Evolutionary conservation across 495 filamentous ascomycete genomes (phyloP), one percentile per base, ranked within the genome.

Genomic region (Aspergillus sclerotiicarbonarius): DNA sequence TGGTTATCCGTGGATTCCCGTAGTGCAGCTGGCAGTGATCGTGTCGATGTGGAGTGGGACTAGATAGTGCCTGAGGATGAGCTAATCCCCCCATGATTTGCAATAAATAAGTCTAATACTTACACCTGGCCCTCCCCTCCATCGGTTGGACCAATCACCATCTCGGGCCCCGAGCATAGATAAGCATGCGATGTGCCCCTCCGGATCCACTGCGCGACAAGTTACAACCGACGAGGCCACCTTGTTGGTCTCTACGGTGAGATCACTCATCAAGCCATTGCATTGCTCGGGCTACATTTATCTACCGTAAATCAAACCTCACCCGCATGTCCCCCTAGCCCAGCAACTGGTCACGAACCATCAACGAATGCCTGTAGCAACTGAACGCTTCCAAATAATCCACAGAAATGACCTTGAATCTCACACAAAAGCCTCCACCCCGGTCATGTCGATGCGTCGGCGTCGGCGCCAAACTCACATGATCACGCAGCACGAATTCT

Each of bases 401-500:
- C 37, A n/a, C 37, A 41, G 37, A 41, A 41, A 41, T 41, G 37
- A 41, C 13, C 12, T 41, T 13, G 12, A 12, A 12, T 6, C n/a
- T 41, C 37, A 12, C 37, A 13, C 9, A n/a, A 25, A 3, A 25
- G 25, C 25, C 25, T 25, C 37, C 37, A n/a, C 37, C 13, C 33
- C 8, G 33, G 8, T 37, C 13, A 15, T 37, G 46, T 16, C 25
- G 44, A 21, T 37, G 41, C 37, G n/a, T 29, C 41, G 48, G 16
- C 8, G 46, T 31, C 46, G 15, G 15, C 47, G 6, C 10, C 8
- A 43, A 33, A 37, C 57, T 62, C 60, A 62, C 60, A 62, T 62
- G 41, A 60, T 51, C 31, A 60, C 53, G 31, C 58, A 67, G 58
- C 64, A 67, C 29, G 58, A 61, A 48, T 67, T 67, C 51, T 67